These are phyloP conservation scores for Cladosporium sp. DNA, from an alignment of 2,329 filamentous ascomycete species.

Conservation along the genomic window DNA sequence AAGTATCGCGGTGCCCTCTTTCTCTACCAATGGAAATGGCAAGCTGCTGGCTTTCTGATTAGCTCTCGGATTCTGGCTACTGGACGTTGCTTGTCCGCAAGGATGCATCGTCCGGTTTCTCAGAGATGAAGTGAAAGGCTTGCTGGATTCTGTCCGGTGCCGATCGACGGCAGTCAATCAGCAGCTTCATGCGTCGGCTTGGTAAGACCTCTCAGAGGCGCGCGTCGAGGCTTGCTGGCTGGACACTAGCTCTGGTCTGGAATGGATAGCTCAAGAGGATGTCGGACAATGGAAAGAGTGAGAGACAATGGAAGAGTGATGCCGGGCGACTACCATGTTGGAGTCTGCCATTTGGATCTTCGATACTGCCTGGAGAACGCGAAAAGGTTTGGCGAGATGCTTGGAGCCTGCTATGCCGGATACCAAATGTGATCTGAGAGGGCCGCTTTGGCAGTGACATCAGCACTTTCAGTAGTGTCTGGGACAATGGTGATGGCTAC, in stretches of 20 bases:
- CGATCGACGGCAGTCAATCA: constrained; percentile 53
- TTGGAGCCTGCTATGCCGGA: constrained; percentile 39
- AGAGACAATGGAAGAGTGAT: constrained; percentile 55
- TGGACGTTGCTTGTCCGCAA: constrained; percentile 14
- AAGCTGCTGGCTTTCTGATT: constrained; percentile 62
- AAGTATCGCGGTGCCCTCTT: constrained; percentile 44
- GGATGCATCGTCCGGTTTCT: constrained; percentile 25
- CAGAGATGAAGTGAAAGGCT: constrained; percentile 35
- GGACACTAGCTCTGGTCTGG: constrained; percentile 70
- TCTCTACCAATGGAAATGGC: constrained; percentile 40
- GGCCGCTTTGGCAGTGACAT: constrained; percentile 31
- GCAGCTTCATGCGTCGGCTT: constrained; percentile 71
- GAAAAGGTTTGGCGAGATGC: constrained; percentile 23
- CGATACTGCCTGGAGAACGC: constrained; percentile 27
- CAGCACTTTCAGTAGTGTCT: constrained; percentile 39
- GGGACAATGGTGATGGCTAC: constrained; percentile 16
- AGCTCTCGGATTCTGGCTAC: constrained; percentile 23
- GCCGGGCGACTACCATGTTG: constrained; percentile 50
- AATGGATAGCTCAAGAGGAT: constrained; percentile 57
- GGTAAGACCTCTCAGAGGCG: constrained; percentile 76
- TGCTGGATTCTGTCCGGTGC: constrained; percentile 30
- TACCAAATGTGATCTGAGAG: constrained; percentile 35
- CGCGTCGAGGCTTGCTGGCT: constrained; percentile 72
- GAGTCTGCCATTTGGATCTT: constrained; percentile 57
- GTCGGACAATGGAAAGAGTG: constrained; percentile 40